Percentiles rank a stretch among this genome's conserved stretches.
phyloP scores from a whole-genome alignment of 2,329 filamentous ascomycete genomes.

The Diaporthe citrichinensis region DNA sequence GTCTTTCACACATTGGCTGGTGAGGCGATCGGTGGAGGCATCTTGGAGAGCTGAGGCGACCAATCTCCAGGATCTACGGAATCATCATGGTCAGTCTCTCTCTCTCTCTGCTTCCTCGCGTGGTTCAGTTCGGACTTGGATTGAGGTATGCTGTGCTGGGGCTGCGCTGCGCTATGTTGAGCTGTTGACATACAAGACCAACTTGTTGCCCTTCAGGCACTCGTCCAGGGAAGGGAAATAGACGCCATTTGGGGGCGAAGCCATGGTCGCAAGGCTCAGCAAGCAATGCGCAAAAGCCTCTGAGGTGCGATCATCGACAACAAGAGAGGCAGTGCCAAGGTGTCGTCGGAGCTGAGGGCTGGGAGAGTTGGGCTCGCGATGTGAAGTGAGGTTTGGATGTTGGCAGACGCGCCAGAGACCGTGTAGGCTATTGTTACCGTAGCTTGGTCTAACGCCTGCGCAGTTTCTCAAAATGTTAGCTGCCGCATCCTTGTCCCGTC shows the following conservation, averaged over 20 bases:
- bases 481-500: conserved; percentile 10
- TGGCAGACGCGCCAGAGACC: conserved; percentile 33
- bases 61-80: conserved; percentile 71
- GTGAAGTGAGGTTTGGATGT: conserved; percentile 9
- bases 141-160: not conserved
- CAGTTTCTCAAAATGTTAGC: conserved; percentile 32
- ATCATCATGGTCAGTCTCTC: conserved; percentile 37
- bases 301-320: conserved; percentile 41
- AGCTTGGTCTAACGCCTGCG: conserved; percentile 4
- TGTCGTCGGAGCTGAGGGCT: not conserved
- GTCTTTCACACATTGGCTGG: conserved; percentile 68
- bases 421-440: conserved; percentile 11
- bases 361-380: conserved; percentile 3
- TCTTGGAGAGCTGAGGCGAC: conserved; percentile 71
- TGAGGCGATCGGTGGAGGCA: conserved; percentile 67
- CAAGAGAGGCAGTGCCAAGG: conserved; percentile 37
- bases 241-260: conserved; percentile 75
- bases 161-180: not conserved
- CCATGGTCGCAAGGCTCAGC: conserved; percentile 75
- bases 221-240: conserved; percentile 90
- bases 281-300: conserved; percentile 44
- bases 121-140: not conserved
- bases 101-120: not conserved
- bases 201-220: conserved; percentile 84
- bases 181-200: conserved; percentile 77